Evolutionary conservation across 2,329 filamentous ascomycete genomes (phyloP).

Genomic region (Chaetomium sp.): DNA sequence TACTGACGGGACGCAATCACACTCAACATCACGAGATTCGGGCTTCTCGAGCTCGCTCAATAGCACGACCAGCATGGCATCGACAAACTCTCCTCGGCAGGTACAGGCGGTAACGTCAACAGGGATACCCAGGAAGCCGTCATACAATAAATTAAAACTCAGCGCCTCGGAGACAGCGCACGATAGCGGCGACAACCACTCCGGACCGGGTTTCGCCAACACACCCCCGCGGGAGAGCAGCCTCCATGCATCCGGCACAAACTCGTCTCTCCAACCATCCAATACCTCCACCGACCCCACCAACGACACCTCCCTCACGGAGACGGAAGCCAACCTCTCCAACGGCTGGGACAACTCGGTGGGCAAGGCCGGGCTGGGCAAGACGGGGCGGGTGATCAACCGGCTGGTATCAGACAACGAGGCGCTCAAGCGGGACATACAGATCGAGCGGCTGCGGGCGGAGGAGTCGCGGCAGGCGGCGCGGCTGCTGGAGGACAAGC

Average conservation of each 20-base stretch:
- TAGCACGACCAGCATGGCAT: conserved; percentile 55
- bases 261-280: conserved; percentile 10
- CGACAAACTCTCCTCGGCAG: conserved; percentile 42
- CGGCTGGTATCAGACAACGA: conserved; percentile 80
- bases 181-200: conserved; percentile 21
- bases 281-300: conserved; percentile 26
- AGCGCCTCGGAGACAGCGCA: conserved; percentile 24
- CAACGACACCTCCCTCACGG: conserved; percentile 41
- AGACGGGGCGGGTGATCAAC: conserved; percentile 79
- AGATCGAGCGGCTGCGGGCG: conserved; percentile 64
- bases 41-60: conserved; percentile 59
- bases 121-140: conserved; percentile 36
- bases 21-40: conserved; percentile 45
- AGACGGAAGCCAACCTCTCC: conserved; percentile 32
- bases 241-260: conserved; percentile 25
- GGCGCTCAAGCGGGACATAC: conserved; percentile 70
- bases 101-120: conserved; percentile 37
- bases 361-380: conserved; percentile 70
- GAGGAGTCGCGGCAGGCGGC: conserved; percentile 72
- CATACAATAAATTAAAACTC: conserved; percentile 44
- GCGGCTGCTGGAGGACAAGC: conserved; percentile 69
- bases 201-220: conserved; percentile 33
- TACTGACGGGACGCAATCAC: conserved; percentile 43
- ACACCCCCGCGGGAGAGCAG: conserved; percentile 36
- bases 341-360: conserved; percentile 63